Conservation (phyloP, 805 yeast species). For the Saccharomycopsis capsularis region DNA sequence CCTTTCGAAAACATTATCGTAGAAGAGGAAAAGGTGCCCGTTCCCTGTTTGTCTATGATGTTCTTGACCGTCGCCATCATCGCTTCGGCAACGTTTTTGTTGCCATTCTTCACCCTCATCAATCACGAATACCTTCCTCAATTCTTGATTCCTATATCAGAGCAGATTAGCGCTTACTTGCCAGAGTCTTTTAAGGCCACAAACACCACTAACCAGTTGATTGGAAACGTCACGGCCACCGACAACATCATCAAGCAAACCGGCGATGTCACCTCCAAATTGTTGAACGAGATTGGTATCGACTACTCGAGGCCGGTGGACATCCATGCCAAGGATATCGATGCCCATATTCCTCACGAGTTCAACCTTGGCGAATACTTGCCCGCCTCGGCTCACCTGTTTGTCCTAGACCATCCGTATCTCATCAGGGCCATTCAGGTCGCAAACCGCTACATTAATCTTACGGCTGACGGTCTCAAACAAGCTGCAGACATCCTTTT, state of each 20-base stretch:
- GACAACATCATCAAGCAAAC: background rate
- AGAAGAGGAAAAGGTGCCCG: too few relatives aligned
- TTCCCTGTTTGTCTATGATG: too few relatives aligned
- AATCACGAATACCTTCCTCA: conserved; percentile 15
- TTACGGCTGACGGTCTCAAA: background rate
- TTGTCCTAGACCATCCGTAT: background rate
- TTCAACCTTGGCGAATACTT: conserved; percentile 1
- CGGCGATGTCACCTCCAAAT: background rate
- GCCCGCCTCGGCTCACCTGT: background rate
- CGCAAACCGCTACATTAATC: background rate
- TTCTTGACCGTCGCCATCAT: conserved; percentile 16
- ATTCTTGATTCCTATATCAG: conserved; percentile 8
- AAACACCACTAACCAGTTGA: background rate
- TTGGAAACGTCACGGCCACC: background rate
- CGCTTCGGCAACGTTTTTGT: conserved; percentile 18
- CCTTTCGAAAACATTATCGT: too few relatives aligned
- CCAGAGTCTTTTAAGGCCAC: conserved; percentile 6
- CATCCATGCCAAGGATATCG: background rate
- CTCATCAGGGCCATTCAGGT: background rate
- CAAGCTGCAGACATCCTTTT: background rate
- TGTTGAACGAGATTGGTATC: background rate
- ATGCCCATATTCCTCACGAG: background rate
- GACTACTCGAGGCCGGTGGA: background rate
- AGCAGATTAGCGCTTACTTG: conserved; percentile 7
- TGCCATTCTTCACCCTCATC: conserved; percentile 18